Evolutionary conservation across 352 stramenopile species (phyloP).

Genomic region (Pelagophyceae sp.): DNA sequence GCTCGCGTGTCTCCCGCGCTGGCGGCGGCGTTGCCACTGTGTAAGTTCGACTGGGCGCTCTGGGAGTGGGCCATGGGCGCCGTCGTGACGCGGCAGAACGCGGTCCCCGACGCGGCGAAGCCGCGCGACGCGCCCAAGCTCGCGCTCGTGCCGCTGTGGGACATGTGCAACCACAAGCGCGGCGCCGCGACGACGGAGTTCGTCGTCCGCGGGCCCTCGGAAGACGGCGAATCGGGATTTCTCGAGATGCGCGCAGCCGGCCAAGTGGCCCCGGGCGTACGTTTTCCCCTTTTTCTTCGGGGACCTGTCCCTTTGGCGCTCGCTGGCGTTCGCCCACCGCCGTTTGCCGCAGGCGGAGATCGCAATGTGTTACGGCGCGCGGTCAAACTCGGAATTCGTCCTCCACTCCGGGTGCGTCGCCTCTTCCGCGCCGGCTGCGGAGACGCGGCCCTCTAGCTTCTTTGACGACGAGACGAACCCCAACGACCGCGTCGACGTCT

Average conservation of each 20-base stretch:
- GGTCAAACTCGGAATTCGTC: neutral
- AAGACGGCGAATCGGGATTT: neutral
- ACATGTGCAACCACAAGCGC: constrained; percentile 12
- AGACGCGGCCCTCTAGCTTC: too few relatives aligned
- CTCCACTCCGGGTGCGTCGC: neutral
- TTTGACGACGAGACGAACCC: too few relatives aligned
- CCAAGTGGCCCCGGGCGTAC: neutral
- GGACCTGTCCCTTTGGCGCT: neutral
- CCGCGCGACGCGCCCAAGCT: neutral
- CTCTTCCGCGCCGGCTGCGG: neutral
- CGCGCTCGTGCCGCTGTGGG: constrained; percentile 13
- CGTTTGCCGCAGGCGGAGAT: too few relatives aligned
- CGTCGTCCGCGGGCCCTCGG: neutral
- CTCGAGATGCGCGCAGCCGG: neutral
- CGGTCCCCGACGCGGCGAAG: neutral
- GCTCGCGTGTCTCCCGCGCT: neutral
- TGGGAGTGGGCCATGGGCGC: constrained; percentile 15
- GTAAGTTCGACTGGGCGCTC: neutral
- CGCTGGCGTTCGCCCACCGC: neutral
- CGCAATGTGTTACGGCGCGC: constrained; percentile 10
- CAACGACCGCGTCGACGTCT: neutral
- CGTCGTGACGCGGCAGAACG: constrained; percentile 16
- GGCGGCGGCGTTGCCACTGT: neutral
- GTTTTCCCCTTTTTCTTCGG: neutral
- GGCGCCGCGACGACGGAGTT: neutral